Percentiles rank a stretch among this genome's conserved stretches.
These are phyloP conservation scores for Salmacisia buchloeana DNA, from an alignment of 1,284 basidiomycete genomes.

Conservation along the genomic window DNA sequence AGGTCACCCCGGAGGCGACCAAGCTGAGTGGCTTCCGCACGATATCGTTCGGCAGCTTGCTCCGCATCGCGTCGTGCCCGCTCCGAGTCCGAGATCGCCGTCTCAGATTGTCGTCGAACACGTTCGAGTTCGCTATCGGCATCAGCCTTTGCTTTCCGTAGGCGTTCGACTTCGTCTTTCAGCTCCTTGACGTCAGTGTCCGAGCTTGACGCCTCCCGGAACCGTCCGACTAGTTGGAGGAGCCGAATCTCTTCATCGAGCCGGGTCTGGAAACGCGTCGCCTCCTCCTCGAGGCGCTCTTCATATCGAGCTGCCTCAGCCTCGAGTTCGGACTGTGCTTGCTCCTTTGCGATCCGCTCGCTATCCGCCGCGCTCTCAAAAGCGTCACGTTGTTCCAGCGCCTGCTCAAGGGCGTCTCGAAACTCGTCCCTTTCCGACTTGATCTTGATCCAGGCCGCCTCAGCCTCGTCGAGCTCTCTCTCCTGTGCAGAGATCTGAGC, in stretches of 20 bases:
- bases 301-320: not conserved
- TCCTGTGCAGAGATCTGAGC: conserved; percentile 58
- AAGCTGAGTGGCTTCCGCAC: conserved; percentile 6
- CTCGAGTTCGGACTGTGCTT: conserved; percentile 5
- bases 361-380: conserved; percentile 2
- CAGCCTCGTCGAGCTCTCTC: conserved; percentile 57
- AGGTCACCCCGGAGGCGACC: conserved; percentile 16
- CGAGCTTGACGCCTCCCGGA: not conserved
- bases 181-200: not conserved
- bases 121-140: not conserved
- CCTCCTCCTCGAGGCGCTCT: conserved; percentile 6
- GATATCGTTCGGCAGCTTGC: conserved; percentile 4
- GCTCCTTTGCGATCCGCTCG: conserved; percentile 2
- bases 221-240: not conserved
- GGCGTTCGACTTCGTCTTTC: not conserved
- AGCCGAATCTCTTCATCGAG: conserved; percentile 1
- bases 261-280: not conserved
- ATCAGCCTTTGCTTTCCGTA: not conserved
- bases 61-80: conserved; percentile 4
- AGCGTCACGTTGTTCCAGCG: not conserved
- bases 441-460: conserved; percentile 10
- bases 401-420: not conserved
- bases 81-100: not conserved
- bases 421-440: not conserved
- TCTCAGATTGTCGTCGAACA: not conserved